These are phyloP conservation scores for Exophiala calicioides DNA, from an alignment of 2,329 filamentous ascomycete species.

Conservation along the genomic window DNA sequence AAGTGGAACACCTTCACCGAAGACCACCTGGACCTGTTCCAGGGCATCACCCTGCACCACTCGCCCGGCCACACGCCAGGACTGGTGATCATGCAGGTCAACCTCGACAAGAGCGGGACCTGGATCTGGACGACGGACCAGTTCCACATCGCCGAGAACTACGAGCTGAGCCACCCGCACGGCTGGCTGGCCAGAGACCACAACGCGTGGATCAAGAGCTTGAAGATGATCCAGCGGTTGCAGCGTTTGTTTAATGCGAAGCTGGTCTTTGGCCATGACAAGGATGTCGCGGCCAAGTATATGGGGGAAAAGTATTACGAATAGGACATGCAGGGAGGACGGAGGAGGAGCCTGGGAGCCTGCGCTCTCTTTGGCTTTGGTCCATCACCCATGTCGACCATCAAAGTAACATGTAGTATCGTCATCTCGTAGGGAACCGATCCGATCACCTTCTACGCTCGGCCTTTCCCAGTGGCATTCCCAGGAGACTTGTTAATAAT, in stretches of 20 bases:
- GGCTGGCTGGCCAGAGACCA: conserved; percentile 43
- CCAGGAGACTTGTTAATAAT: no score
- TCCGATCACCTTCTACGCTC: no score
- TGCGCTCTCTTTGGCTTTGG: no score
- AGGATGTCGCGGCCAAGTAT: conserved; percentile 24
- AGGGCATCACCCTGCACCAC: conserved; percentile 43
- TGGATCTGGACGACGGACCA: conserved; percentile 47
- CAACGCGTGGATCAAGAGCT: conserved; percentile 39
- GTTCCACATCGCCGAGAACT: conserved; percentile 45
- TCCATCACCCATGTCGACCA: no score
- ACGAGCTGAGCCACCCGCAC: conserved; percentile 38
- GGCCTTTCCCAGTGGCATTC: no score
- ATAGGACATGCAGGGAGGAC: no score
- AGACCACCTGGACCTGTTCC: conserved; percentile 41
- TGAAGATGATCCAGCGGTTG: conserved; percentile 38
- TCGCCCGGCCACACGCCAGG: conserved; percentile 42
- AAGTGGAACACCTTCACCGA: conserved; percentile 50
- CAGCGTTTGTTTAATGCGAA: conserved; percentile 36
- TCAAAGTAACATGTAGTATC: no score
- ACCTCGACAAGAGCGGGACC: conserved; percentile 39
- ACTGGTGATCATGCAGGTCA: conserved; percentile 41
- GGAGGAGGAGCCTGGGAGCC: no score
- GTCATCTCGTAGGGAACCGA: no score
- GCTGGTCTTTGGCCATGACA: conserved; percentile 39
- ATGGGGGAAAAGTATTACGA: conserved; percentile 18